Percentiles rank a stretch among this genome's conserved stretches.
phyloP scores from a whole-genome alignment of 805 yeast species.

The Danielia oregonensis region DNA sequence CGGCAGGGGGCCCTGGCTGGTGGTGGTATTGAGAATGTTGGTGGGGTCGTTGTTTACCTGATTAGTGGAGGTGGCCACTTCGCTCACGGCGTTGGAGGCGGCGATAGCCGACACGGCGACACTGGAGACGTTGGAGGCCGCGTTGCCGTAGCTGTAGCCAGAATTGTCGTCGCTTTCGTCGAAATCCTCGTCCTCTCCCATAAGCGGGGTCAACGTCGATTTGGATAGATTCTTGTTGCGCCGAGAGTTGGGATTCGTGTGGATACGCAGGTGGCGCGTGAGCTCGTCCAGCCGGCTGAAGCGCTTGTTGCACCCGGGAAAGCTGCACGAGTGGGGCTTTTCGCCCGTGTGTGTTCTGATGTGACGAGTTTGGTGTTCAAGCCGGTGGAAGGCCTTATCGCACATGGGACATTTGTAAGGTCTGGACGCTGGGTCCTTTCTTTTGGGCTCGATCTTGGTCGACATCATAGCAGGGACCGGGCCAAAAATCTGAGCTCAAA shows the following conservation, averaged over 20 bases:
- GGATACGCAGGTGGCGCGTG: constrained; percentile 70
- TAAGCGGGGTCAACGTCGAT: neutral
- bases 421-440: constrained; percentile 24
- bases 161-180: neutral
- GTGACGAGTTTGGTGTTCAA: constrained; percentile 78
- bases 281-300: constrained; percentile 72
- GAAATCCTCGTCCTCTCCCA: neutral
- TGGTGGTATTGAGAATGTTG: neutral
- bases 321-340: constrained; percentile 74
- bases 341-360: constrained; percentile 81
- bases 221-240: constrained; percentile 47
- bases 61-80: neutral
- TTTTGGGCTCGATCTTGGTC: constrained; percentile 13
- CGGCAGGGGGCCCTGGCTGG: neutral
- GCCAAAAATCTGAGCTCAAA: too few relatives aligned
- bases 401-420: constrained; percentile 77
- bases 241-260: constrained; percentile 64
- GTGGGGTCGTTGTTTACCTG: neutral
- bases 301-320: constrained; percentile 64
- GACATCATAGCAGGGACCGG: constrained; percentile 9
- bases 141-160: neutral
- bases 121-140: neutral
- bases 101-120: neutral
- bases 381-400: constrained; percentile 67
- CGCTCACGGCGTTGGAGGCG: neutral